phyloP scores from a whole-genome alignment of 208 protist species.

The Strigomonas galati region DNA sequence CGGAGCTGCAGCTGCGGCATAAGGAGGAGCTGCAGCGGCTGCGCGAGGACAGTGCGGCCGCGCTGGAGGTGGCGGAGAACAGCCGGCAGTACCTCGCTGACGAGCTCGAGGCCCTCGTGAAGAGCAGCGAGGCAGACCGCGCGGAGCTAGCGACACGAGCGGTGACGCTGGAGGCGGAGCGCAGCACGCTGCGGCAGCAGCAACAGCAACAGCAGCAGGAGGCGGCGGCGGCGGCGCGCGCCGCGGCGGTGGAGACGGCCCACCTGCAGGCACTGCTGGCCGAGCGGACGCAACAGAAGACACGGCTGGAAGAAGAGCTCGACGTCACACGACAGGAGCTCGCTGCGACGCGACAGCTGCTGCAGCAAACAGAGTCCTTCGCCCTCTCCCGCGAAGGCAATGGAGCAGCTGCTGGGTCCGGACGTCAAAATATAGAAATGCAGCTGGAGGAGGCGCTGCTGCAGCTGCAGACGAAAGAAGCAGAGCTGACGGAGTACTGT shows the following conservation, averaged over 20 bases:
- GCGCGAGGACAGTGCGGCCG: not conserved
- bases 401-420: too few species aligned
- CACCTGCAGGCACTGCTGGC: not conserved
- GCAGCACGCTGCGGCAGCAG: not conserved
- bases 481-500: not conserved
- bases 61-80: not conserved
- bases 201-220: not conserved
- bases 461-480: not conserved
- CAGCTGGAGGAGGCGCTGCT: not conserved
- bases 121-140: not conserved
- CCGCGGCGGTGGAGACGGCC: not conserved
- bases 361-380: not conserved
- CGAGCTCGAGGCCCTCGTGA: not conserved
- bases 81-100: not conserved
- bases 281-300: not conserved
- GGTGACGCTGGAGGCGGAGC: not conserved
- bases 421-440: too few species aligned
- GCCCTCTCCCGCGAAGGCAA: too few species aligned
- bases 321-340: not conserved
- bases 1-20: constrained; percentile 21
- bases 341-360: not conserved
- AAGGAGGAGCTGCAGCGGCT: constrained; percentile 5
- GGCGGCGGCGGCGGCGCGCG: not conserved
- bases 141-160: not conserved
- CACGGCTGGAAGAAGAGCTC: not conserved